A percentile compares a stretch with the other conserved stretches of the same genome.
Evolutionary conservation across 129 eudicot species (phyloP).

Genomic region (carrot (Daucus carota)): DH1_v3.0 NC_030383.2:42262001-42262500

Average conservation of each 20-base stretch:
- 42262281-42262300: neutral
- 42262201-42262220: neutral
- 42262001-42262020: constrained; percentile 57
- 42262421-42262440: neutral
- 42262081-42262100: constrained; percentile 78
- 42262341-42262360: neutral
- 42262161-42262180: neutral
- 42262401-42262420: neutral
- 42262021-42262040: constrained; percentile 89
- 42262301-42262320: neutral
- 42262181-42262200: neutral
- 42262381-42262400: neutral
- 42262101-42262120: constrained; percentile 50
- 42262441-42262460: neutral
- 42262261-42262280: neutral
- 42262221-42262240: neutral
- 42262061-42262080: constrained; percentile 47
- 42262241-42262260: neutral
- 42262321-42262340: neutral
- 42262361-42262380: neutral
- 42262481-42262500: constrained; percentile 96
- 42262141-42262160: neutral
- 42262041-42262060: constrained; percentile 63
- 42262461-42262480: neutral
- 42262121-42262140: neutral